Percentiles rank a stretch among this genome's conserved stretches.
Conservation (phyloP, 2,329 filamentous ascomycete species). For the Conoideocrella luteorostrata region DNA sequence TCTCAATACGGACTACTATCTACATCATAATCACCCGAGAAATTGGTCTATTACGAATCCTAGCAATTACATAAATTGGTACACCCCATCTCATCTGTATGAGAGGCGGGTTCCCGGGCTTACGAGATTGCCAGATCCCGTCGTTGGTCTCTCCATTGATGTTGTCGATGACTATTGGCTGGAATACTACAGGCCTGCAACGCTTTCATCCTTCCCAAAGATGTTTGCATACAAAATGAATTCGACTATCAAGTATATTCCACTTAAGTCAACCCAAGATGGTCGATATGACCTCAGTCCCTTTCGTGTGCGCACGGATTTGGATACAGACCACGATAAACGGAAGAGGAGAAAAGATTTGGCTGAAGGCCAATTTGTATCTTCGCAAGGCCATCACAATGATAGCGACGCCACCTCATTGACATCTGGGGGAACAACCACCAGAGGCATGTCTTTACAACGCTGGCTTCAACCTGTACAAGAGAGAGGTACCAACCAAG, state of each 20-base stretch:
- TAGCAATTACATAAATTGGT: conserved; percentile 85
- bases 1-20: conserved; percentile 86
- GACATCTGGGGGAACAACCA: conserved; percentile 30
- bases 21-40: conserved; percentile 82
- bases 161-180: conserved; percentile 93
- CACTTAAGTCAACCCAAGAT: conserved; percentile 64
- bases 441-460: conserved; percentile 49
- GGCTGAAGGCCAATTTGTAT: conserved; percentile 53
- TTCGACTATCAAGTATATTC: conserved; percentile 77
- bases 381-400: conserved; percentile 18
- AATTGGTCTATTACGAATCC: conserved; percentile 56
- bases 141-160: conserved; percentile 39
- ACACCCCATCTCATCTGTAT: conserved; percentile 65
- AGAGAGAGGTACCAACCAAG: conserved; percentile 23
- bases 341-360: conserved; percentile 62
- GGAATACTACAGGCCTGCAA: conserved; percentile 88
- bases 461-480: conserved; percentile 53
- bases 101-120: conserved; percentile 49
- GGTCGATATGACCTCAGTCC: conserved; percentile 80
- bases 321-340: conserved; percentile 54
- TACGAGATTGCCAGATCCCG: conserved; percentile 29
- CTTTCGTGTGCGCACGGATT: conserved; percentile 69
- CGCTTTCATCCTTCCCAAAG: conserved; percentile 82
- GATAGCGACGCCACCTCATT: conserved; percentile 37
- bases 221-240: conserved; percentile 92